Evolutionary conservation across 257 asterid species (phyloP), one percentile per base, ranked within the genome.

Genomic region (Primulina huaijiensis): DNA sequence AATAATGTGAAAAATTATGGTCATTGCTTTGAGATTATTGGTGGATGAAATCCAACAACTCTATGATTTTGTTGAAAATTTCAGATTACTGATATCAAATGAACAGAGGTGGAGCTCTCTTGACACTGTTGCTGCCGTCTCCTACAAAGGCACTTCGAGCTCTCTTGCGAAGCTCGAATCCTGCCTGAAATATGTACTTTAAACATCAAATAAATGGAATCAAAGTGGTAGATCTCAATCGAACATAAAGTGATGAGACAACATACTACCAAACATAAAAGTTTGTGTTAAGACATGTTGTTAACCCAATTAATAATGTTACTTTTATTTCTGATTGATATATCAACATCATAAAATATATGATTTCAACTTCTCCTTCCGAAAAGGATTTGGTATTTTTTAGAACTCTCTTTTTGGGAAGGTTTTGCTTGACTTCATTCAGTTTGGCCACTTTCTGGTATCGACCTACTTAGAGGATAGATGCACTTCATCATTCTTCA

Each of bases 371-470:
- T 53, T 67, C n/a, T 65, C 58, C 70, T 55, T 43, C 53, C 62
- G 71, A 33, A 14, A 46, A 65, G 21, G 8, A 30, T 58, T 56
- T 21, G 30, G 27, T 19, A 58, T 57, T 34, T 37, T 60, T 68
- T 57, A 31, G 64, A 52, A 20, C 72, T 72, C 68, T 75, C 76
- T 20, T 31, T 77, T 74, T 55, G 79, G 73, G 52, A 19, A 72
- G 60, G 33, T 65, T 65, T 50, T 68, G 62, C 75, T 60, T 71
- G 79, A 76, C 82, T 72, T 62, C 59, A 75, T 77, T 65, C 68
- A 20, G 62, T 72, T 80, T 86, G 86, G 77, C 83, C 74, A 69
- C 75, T 79, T 82, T 78, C 79, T 52, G 6, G 69, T 68, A 40
- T 69, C 60, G 40, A 73, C 74, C 78, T 67, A 60, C 67, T 71